Conservation (phyloP, 257 asterid genomes). For the Leptodermis oblonga region DNA sequence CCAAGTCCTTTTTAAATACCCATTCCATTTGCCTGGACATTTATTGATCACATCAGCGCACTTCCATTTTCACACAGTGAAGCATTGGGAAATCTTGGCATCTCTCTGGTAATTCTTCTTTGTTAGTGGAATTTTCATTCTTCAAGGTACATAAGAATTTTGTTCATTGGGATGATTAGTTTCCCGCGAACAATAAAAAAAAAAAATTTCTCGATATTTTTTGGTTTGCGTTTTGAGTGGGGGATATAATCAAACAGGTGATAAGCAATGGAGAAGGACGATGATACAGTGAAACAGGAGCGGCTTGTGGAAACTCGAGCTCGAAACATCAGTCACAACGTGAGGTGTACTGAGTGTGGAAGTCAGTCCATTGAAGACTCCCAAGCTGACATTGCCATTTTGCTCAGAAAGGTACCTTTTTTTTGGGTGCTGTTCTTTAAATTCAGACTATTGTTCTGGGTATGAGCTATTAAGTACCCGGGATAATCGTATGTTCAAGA, state of each 20-base stretch:
- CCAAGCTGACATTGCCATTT: slow-evolving; percentile 88
- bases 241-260: slow-evolving; percentile 12
- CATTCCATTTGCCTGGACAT: too few species aligned
- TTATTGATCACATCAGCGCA: too few species aligned
- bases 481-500: background rate
- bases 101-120: too few species aligned
- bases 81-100: too few species aligned
- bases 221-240: background rate
- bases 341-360: slow-evolving; percentile 94
- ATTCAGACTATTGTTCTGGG: background rate
- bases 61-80: too few species aligned
- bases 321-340: slow-evolving; percentile 85
- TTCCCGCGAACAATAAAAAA: too few species aligned
- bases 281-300: slow-evolving; percentile 49
- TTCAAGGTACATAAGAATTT: too few species aligned
- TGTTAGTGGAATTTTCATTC: too few species aligned
- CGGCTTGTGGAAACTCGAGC: slow-evolving; percentile 86
- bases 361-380: slow-evolving; percentile 98
- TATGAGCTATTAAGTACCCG: background rate
- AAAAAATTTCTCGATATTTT: too few species aligned
- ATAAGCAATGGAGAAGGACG: slow-evolving; percentile 50
- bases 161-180: too few species aligned
- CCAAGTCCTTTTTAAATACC: too few species aligned
- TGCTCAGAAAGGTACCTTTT: slow-evolving; percentile 67
- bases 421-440: background rate